Evolutionary conservation across 2,329 filamentous ascomycete genomes (phyloP).

Genomic region (Neonectria coccinea): DNA sequence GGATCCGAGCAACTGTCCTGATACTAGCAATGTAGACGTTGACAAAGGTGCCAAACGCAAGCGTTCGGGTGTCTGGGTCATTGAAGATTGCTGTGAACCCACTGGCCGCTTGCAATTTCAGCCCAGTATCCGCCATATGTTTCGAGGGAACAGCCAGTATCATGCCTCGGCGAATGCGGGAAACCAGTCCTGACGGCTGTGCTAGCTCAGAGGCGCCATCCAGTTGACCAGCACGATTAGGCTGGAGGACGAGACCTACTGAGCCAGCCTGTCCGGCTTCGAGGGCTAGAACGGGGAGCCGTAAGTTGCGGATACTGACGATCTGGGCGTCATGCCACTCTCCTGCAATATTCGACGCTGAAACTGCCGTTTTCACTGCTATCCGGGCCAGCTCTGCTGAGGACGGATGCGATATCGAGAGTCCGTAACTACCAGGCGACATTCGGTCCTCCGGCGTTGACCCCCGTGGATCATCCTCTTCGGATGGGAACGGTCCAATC

Average conservation of each 20-base stretch:
- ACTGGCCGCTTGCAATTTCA: conserved; percentile 73
- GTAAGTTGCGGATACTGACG: conserved; percentile 87
- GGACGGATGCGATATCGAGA: conserved; percentile 65
- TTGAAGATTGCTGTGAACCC: conserved; percentile 79
- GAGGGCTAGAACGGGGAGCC: conserved; percentile 82
- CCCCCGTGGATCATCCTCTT: conserved; percentile 59
- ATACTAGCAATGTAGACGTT: conserved; percentile 92
- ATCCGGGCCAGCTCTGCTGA: conserved; percentile 65
- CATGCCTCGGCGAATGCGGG: conserved; percentile 81
- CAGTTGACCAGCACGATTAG: conserved; percentile 31
- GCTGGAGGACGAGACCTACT: conserved; percentile 78
- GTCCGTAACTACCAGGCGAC: conserved; percentile 60
- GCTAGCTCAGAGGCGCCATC: conserved; percentile 18
- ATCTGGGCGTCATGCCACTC: conserved; percentile 87
- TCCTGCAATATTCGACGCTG: conserved; percentile 64
- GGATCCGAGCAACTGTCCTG: conserved; percentile 80
- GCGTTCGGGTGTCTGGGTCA: conserved; percentile 69
- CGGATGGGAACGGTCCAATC: conserved; percentile 80
- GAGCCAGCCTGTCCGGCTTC: conserved; percentile 89
- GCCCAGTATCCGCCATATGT: conserved; percentile 66
- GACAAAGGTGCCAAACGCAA: conserved; percentile 76
- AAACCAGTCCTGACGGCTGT: conserved; percentile 40
- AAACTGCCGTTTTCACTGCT: conserved; percentile 64
- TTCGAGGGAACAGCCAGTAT: conserved; percentile 75
- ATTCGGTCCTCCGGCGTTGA: conserved; percentile 59